Base-by-base conservation (phyloP, 2,329 filamentous ascomycete genomes). In the Monilinia aucupariae region DNA sequence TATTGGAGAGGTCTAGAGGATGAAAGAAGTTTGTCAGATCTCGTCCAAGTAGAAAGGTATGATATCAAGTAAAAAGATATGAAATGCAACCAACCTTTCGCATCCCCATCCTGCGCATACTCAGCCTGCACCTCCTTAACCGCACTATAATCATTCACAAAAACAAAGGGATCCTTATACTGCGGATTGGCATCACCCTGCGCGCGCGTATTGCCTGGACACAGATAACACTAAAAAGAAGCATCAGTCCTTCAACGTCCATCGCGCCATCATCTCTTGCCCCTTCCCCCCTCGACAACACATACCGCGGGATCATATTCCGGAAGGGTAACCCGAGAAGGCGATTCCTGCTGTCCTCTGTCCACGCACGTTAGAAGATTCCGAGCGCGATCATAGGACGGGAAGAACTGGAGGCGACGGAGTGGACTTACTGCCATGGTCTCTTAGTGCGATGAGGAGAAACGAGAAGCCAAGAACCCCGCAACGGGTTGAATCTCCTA, bases 111-210 rank as follows among this genome's bases (percentile, higher is more conserved):
- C 17, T 68, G 78, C 25, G 78, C 76, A 76, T 97, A 99, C 54
- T 90, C 86, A 37, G 88, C 86, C 76, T 99, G 94, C 67, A 90
- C 82, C 77, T 97, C 92, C 78, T 96, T 97, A 58, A 99, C 93
- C 2, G 94, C 94, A 72, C 91, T 96, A 77, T 94, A 99, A 75
- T 99, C 94, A 72, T 99, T 99, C 69, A 97, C 89, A 73, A 99
- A 99, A 47, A 93, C 88, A 74, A 96, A 97, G 0, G 92, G 96
- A 71, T 85, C 85, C 59, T 89, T 82, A 74, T 97, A 99, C 61
- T 89, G 81, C 1, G 94, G 93, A 72, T 99, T 99, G 65, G 76
- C 75, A 72, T 94, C 91, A 62, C 94, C 94, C 70, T 91, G 86
- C 4, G 94, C 94, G 63, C 94, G 88, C 68, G 88, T 82, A 75